Evolutionary conservation across 2,329 filamentous ascomycete genomes (phyloP).

Genomic region (Aspergillus jensenii): DNA sequence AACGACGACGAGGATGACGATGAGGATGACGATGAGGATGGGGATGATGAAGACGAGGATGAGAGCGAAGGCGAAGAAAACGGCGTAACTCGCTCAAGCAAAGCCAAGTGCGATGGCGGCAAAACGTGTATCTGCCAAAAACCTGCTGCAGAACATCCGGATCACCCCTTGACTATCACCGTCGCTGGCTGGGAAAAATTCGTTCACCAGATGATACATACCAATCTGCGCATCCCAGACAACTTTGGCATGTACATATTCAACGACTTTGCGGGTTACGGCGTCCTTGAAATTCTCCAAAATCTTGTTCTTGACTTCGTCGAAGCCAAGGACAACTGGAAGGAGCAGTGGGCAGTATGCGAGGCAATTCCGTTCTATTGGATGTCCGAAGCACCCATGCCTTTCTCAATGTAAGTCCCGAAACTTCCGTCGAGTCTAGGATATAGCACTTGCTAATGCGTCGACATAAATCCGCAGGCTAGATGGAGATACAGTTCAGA

Average conservation of each 20-base stretch:
- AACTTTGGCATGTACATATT: constrained; percentile 46
- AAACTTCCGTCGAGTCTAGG: background rate
- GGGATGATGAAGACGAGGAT: constrained; percentile 21
- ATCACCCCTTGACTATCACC: constrained; percentile 5
- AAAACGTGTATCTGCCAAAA: constrained; percentile 14
- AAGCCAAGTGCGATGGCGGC: constrained; percentile 24
- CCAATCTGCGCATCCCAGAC: constrained; percentile 35
- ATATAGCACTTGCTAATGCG: background rate
- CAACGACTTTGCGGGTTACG: constrained; percentile 45
- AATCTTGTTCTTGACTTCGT: constrained; percentile 45
- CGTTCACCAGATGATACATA: constrained; percentile 15
- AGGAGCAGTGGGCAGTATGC: constrained; percentile 44
- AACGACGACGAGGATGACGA: background rate
- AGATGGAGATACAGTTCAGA: constrained; percentile 8
- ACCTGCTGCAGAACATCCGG: constrained; percentile 8
- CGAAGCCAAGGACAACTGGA: constrained; percentile 35
- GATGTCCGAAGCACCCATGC: constrained; percentile 7
- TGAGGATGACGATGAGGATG: constrained; percentile 12
- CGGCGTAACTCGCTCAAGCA: background rate
- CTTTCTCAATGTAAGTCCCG: constrained; percentile 23
- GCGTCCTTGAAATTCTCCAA: constrained; percentile 44
- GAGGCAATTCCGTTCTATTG: constrained; percentile 37
- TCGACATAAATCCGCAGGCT: constrained; percentile 5
- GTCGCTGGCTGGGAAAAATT: constrained; percentile 5
- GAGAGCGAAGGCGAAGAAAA: background rate